Conservation (phyloP, 768 basidiomycete genomes). For the Xanthoconium stramineum region DNA sequence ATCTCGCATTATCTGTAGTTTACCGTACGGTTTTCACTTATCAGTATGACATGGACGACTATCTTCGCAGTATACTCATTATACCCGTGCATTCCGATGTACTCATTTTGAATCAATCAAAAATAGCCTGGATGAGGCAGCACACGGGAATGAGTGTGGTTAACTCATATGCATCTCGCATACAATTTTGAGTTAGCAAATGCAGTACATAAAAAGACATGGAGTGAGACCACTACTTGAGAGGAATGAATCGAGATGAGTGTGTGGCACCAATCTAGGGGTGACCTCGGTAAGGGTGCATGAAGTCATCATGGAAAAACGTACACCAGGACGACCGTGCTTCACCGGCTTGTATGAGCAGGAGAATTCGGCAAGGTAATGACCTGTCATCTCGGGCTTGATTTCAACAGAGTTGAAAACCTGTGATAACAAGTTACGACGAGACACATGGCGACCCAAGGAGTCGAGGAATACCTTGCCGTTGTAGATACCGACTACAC, state of each 20-base stretch:
- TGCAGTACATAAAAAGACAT: slow-evolving; percentile 24
- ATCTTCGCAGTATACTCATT: slow-evolving; percentile 55
- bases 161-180: slow-evolving; percentile 34
- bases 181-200: slow-evolving; percentile 33
- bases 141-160: background rate
- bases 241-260: slow-evolving; percentile 90
- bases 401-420: slow-evolving; percentile 97
- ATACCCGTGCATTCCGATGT: slow-evolving; percentile 50
- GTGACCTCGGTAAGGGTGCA: slow-evolving; percentile 10
- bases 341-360: slow-evolving; percentile 98
- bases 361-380: slow-evolving; percentile 97
- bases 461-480: slow-evolving; percentile 64
- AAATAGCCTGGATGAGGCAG: slow-evolving; percentile 8
- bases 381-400: slow-evolving; percentile 99
- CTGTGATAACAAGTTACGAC: slow-evolving; percentile 34
- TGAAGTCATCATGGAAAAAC: slow-evolving; percentile 31
- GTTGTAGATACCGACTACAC: slow-evolving; percentile 97
- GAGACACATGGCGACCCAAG: background rate
- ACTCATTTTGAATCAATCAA: slow-evolving; percentile 37
- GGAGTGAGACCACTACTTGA: slow-evolving; percentile 67
- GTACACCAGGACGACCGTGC: slow-evolving; percentile 98
- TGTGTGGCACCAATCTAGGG: slow-evolving; percentile 84
- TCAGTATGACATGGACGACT: slow-evolving; percentile 59
- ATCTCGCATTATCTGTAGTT: slow-evolving; percentile 61
- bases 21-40: slow-evolving; percentile 45